Evolutionary conservation across 257 asterid genomes (phyloP).

Genomic region (Nicotiana noctiflora): DNA sequence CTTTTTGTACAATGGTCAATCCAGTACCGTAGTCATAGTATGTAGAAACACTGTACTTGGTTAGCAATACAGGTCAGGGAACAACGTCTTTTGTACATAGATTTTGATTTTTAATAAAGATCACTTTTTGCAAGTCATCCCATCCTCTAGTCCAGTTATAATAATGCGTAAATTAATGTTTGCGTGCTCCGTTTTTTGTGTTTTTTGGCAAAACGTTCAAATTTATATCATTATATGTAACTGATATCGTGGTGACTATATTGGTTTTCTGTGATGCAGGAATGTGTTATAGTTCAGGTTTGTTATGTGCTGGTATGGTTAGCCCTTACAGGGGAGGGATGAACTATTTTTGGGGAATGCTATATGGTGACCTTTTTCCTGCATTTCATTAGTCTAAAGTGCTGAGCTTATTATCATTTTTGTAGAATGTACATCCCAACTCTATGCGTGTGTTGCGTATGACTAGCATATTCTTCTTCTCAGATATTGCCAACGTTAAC

Average conservation of each 20-base stretch:
- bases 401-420: background rate
- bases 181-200: slow-evolving; percentile 3
- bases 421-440: background rate
- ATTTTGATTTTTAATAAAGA: slow-evolving; percentile 56
- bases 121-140: slow-evolving; percentile 23
- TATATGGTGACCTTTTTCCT: background rate
- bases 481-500: background rate
- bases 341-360: background rate
- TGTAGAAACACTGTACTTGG: slow-evolving; percentile 44
- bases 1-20: slow-evolving; percentile 50
- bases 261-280: slow-evolving; percentile 19
- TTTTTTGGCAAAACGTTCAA: background rate
- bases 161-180: slow-evolving; percentile 1
- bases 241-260: slow-evolving; percentile 7
- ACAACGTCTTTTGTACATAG: slow-evolving; percentile 65
- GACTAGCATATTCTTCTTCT: background rate
- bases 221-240: slow-evolving; percentile 6
- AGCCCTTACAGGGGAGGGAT: background rate
- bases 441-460: background rate
- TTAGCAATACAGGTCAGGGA: slow-evolving; percentile 64
- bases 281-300: slow-evolving; percentile 6
- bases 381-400: background rate
- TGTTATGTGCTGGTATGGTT: background rate
- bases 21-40: slow-evolving; percentile 43
- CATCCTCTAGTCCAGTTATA: background rate